phyloP scores from a whole-genome alignment of 2,329 filamentous ascomycete genomes.

The Aspergillus melleus region DNA sequence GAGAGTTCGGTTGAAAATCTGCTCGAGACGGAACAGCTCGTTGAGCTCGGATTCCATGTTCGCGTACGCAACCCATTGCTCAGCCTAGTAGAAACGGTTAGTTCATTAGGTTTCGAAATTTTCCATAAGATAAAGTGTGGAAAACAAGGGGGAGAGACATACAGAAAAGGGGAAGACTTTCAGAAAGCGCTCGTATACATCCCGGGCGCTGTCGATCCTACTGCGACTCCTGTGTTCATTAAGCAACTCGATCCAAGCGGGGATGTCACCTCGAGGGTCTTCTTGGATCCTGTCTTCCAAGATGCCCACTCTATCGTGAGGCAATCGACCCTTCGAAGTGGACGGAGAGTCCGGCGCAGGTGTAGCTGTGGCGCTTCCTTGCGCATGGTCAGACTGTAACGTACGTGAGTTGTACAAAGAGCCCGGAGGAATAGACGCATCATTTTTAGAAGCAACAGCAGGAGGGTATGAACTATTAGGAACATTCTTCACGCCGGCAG shows the following conservation, averaged over 20 bases:
- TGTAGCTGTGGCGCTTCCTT: conserved; percentile 40
- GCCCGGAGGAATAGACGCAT: conserved; percentile 36
- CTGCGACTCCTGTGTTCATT: conserved; percentile 78
- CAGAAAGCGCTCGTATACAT: conserved; percentile 82
- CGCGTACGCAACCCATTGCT: conserved; percentile 86
- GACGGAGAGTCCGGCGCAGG: conserved; percentile 47
- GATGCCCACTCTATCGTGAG: conserved; percentile 73
- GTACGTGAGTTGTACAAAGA: conserved; percentile 38
- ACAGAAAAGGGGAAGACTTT: conserved; percentile 87
- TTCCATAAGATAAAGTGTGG: not conserved
- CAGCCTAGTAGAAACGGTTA: conserved; percentile 64
- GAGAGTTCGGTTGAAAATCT: conserved; percentile 79
- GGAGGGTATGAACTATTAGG: conserved; percentile 53
- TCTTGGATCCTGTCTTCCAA: conserved; percentile 90
- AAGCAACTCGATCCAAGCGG: conserved; percentile 88
- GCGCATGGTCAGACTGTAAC: conserved; percentile 29
- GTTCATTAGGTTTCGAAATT: conserved; percentile 13
- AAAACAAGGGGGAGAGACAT: conserved; percentile 44
- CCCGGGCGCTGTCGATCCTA: conserved; percentile 77
- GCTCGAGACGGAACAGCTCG: conserved; percentile 76
- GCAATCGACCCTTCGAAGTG: conserved; percentile 55
- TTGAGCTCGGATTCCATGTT: conserved; percentile 87
- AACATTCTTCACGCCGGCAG: conserved; percentile 49
- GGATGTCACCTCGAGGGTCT: conserved; percentile 87
- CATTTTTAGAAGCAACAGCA: conserved; percentile 48